Base-by-base conservation (phyloP, 768 basidiomycete genomes). In the Sarcodon aspratus region DNA sequence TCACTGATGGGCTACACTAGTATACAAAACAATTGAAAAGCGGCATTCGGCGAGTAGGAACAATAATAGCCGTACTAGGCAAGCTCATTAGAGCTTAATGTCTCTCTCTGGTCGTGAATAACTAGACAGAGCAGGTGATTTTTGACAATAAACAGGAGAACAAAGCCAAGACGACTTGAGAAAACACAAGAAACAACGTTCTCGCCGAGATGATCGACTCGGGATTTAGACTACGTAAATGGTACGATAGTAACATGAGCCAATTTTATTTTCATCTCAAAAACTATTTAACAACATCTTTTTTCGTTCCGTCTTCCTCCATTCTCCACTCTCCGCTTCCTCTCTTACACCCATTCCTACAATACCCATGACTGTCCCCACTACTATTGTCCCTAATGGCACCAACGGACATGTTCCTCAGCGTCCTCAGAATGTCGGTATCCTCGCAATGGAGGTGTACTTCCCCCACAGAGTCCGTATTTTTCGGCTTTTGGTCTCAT, bases 381-480 rank as follows among this genome's bases (percentile, higher is more conserved):
- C 15, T 11, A 27, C 17, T 42, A 27, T n/a, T 11, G 9, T 17
- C 40, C 15, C 40, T 1, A 42, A 42, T 11, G 40, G 40, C 40
- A 13, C 5, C 13, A 13, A 15, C 27, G 40, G 17, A 15, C 40
- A 42, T 27, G 17, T 27, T 27, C 27, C 40, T 42, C 17, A 42
- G 40, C 86, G 91, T 57, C 91, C 94, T 51, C 80, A 85, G 71
- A 87, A 96, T 67, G 93, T 96, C 57, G 94, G 94, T 61, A 81
- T 98, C 66, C 85, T 94, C 55, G 92, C 76, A 45, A 80, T 94
- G 66, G 93, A 98, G 61, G 78, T 89, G 66, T 98, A 96, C 75
- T 94, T 95, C 71, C 94, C 92, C 48, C 84, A 79, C 66, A 78
- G 90, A 55, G 89, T 92, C 60, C 56, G 85, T 71, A 47, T 55